These are phyloP conservation scores for Mortierella sp. DNA, from an alignment of 371 early-diverging fungal genomes.

Conservation along the genomic window DNA sequence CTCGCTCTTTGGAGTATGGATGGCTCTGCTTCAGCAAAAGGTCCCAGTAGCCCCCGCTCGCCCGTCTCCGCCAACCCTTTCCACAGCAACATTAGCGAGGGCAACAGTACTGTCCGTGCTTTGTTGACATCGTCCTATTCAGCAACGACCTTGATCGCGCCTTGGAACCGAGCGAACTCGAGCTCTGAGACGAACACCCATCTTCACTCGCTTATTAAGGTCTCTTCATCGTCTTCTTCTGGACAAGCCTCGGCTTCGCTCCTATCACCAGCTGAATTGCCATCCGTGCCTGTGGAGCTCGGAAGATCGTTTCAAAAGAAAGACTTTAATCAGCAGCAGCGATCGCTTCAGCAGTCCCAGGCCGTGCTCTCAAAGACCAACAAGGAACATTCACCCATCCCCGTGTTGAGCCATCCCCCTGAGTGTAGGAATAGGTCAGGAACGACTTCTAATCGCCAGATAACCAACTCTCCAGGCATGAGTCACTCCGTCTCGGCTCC, in stretches of 20 bases:
- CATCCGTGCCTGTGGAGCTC: conserved; percentile 33
- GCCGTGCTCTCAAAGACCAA: not conserved
- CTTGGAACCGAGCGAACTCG: conserved; percentile 35
- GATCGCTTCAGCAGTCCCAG: not conserved
- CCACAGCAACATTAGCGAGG: not conserved
- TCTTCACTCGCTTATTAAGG: conserved; percentile 41
- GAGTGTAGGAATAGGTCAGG: conserved; percentile 10
- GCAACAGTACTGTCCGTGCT: not conserved
- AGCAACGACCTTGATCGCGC: conserved; percentile 24
- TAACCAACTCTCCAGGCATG: conserved; percentile 14
- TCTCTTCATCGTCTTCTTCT: conserved; percentile 6
- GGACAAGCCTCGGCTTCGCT: conserved; percentile 9
- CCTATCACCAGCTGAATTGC: conserved; percentile 4
- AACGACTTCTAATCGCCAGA: not conserved
- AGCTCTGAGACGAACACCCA: conserved; percentile 25
- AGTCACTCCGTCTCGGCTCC: conserved; percentile 34
- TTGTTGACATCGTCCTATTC: conserved; percentile 3
- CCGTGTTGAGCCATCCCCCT: conserved; percentile 15
- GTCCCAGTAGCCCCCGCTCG: not conserved
- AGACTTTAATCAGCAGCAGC: conserved; percentile 10
- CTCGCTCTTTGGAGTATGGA: conserved; percentile 7
- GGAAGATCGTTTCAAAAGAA: conserved; percentile 37
- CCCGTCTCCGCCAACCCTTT: not conserved
- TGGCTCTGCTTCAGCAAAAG: not conserved
- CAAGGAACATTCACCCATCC: conserved; percentile 8